phyloP scores from a whole-genome alignment of 2,329 filamentous ascomycete species.

The Xylaria sp. region DNA sequence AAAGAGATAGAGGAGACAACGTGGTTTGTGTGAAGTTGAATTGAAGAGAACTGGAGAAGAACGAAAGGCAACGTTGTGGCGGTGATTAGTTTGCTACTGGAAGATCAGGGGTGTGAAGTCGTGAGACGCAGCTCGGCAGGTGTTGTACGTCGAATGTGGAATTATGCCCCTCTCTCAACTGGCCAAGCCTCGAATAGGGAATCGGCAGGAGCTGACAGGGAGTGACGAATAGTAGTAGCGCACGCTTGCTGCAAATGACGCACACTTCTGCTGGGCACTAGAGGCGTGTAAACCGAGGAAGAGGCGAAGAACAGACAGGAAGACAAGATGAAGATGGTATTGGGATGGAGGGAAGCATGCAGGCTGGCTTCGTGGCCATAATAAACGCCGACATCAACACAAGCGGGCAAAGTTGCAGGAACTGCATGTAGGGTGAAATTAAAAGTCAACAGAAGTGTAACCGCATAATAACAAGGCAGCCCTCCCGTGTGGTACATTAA shows the following conservation, averaged over 20 bases:
- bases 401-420: neutral
- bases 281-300: neutral
- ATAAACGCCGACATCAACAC: neutral
- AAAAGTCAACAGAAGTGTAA: neutral
- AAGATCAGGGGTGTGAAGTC: constrained; percentile 18
- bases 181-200: constrained; percentile 10
- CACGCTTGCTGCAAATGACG: neutral
- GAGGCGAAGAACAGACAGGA: neutral
- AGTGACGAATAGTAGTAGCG: neutral
- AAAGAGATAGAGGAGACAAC: neutral
- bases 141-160: constrained; percentile 14
- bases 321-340: neutral
- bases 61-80: constrained; percentile 1
- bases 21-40: neutral
- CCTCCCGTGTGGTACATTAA: neutral
- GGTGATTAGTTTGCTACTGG: neutral
- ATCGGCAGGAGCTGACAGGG: neutral
- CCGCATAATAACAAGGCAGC: neutral
- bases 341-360: neutral
- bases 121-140: constrained; percentile 21
- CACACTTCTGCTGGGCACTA: constrained; percentile 2
- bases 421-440: neutral
- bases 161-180: constrained; percentile 27
- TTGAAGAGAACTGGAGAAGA: constrained; percentile 12
- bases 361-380: neutral